These are phyloP conservation scores for Cyclocybe cylindracea DNA, from an alignment of 768 basidiomycete genomes.

Conservation along the genomic window DNA sequence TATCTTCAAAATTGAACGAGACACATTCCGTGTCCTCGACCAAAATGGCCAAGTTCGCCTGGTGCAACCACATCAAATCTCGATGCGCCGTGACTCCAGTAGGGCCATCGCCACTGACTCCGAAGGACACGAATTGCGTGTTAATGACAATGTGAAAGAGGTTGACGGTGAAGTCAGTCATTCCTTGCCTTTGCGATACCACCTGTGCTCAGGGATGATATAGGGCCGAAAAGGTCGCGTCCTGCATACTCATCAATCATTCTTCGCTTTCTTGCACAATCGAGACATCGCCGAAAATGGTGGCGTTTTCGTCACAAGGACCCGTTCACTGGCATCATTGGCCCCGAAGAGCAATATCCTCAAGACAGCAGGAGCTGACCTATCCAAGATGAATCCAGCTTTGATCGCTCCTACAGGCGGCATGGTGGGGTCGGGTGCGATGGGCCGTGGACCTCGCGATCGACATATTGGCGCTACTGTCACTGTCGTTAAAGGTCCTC, in stretches of 20 bases:
- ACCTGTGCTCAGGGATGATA: constrained; percentile 6
- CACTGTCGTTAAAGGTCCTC: constrained; percentile 79
- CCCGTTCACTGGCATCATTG: constrained; percentile 77
- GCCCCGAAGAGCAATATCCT: constrained; percentile 82
- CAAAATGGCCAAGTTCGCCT: constrained; percentile 89
- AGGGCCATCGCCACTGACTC: constrained; percentile 88
- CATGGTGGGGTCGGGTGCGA: constrained; percentile 77
- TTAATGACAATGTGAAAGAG: constrained; percentile 93
- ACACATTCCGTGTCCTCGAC: constrained; percentile 94
- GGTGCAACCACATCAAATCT: constrained; percentile 93
- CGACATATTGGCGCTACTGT: constrained; percentile 80
- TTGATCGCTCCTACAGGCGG: constrained; percentile 64
- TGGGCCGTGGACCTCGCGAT: constrained; percentile 81
- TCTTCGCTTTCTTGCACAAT: constrained; percentile 93
- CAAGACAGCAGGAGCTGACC: constrained; percentile 65
- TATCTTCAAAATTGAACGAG: constrained; percentile 95
- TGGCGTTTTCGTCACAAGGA: constrained; percentile 91
- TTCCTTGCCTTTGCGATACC: background rate
- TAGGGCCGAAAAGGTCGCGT: constrained; percentile 87
- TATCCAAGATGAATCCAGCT: constrained; percentile 92
- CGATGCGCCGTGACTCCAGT: constrained; percentile 81
- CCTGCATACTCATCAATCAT: constrained; percentile 91
- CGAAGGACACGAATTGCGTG: constrained; percentile 82
- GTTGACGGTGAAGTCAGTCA: constrained; percentile 76
- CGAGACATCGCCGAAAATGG: constrained; percentile 89